Evolutionary conservation across 2,329 filamentous ascomycete genomes (phyloP), one percentile per base, ranked within the genome.

Genomic region (Xylaria sp.): DNA sequence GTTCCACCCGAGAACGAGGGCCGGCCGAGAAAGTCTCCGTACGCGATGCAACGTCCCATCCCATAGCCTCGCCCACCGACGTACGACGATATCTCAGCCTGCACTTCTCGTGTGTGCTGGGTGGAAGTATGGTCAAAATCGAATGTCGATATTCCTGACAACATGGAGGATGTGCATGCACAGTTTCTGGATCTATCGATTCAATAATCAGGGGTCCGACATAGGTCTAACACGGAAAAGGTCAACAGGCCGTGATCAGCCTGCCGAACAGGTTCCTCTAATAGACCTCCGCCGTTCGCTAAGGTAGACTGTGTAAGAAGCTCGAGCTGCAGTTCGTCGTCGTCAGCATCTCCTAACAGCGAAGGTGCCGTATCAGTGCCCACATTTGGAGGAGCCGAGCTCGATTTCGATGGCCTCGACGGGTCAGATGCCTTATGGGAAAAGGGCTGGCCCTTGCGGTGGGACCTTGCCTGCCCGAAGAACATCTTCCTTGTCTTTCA

Each of bases 121-220:
- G 39, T 2, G 46, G 46, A 44, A 60, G 23, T 46, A 62, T 66
- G 55, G 52, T 32, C 34, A 59, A 52, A 41, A 34, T 60, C 52
- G 60, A 64, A 52, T 28, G 63, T 44, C 25, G 59, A 54, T 34
- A 15, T 23, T 61, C 32, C 25, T 59, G 56, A 58, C 32, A 59
- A 65, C 65, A 63, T 72, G 67, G 46, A 67, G 62, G 62, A 65
- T 55, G 56, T 48, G 59, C 63, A 41, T 66, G 72, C 66, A 68
- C 37, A 50, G 41, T 44, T 52, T 65, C 54, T 63, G 48, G 55
- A 58, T 65, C 39, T 65, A 63, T 70, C 65, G 63, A 70, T 46
- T 68, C 69, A 68, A 73, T 72, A 72, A 62, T 64, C 70, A 70
- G 71, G 72, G 72, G 58, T 67, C 50, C 41, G 41, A 57, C 60